Conservation (phyloP, 352 stramenopile species). For the Pythium graminicola region DNA sequence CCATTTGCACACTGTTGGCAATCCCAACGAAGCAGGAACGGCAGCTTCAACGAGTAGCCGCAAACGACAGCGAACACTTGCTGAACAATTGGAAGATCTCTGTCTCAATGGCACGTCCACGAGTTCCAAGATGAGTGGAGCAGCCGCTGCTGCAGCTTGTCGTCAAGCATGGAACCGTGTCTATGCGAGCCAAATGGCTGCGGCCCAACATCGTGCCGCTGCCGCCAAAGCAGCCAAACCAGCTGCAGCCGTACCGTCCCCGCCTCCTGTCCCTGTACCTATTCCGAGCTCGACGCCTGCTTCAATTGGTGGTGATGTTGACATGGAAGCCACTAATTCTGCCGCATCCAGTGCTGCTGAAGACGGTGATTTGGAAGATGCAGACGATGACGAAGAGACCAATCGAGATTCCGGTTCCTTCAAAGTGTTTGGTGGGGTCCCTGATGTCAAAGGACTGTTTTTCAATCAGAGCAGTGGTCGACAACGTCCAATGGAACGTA, state of each 20-base stretch:
- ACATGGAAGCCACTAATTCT: constrained; percentile 10
- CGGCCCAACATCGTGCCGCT: constrained; percentile 10
- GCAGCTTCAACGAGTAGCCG: constrained; percentile 5
- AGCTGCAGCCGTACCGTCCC: background rate
- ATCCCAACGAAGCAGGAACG: constrained; percentile 11
- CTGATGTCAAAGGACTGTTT: constrained; percentile 45
- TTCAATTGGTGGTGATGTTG: constrained; percentile 8
- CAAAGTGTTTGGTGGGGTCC: constrained; percentile 31
- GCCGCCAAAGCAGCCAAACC: constrained; percentile 1
- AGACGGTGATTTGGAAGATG: constrained; percentile 19
- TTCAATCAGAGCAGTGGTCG: constrained; percentile 22
- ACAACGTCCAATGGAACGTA: constrained; percentile 45
- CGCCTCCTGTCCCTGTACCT: background rate
- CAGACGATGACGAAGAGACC: constrained; percentile 12
- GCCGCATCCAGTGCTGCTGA: constrained; percentile 4
- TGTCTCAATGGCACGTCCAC: constrained; percentile 24
- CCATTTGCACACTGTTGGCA: background rate
- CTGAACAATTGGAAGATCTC: constrained; percentile 51
- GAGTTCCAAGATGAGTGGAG: constrained; percentile 3
- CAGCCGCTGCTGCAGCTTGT: constrained; percentile 9
- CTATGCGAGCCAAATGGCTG: constrained; percentile 14
- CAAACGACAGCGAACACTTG: constrained; percentile 60
- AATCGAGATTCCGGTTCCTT: constrained; percentile 22
- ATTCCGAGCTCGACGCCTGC: background rate
- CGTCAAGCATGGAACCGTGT: constrained; percentile 19